A percentile compares a stretch with the other conserved stretches of the same genome.
These are phyloP conservation scores for Neofusicoccum ribis DNA, from an alignment of 2,329 filamentous ascomycete species.

Conservation along the genomic window DNA sequence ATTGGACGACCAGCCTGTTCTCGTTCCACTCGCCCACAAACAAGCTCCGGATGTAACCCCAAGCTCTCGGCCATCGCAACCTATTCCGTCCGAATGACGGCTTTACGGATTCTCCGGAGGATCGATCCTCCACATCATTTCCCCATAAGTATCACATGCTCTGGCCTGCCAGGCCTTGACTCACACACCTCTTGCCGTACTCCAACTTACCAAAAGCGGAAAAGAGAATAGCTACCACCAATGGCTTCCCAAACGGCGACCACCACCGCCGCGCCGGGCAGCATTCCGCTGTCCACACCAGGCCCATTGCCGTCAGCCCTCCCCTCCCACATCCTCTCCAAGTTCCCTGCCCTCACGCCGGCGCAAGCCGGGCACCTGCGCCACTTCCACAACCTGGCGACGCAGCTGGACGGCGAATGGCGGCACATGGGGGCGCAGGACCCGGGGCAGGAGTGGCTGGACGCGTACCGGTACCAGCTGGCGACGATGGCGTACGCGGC, in stretches of 20 bases:
- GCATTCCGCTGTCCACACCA: not conserved
- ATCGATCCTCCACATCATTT: no score
- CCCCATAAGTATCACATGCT: no score
- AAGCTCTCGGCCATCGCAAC: no score
- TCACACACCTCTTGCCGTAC: no score
- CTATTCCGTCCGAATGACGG: no score
- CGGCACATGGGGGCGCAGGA: constrained; percentile 33
- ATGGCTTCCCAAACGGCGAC: not conserved
- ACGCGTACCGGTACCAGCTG: constrained; percentile 43
- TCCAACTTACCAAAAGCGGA: no score
- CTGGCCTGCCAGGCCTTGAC: no score
- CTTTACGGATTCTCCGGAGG: no score
- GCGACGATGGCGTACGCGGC: constrained; percentile 37
- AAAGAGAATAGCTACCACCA: not conserved
- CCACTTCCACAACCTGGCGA: constrained; percentile 38
- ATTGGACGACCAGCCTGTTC: no score
- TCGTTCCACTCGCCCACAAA: no score
- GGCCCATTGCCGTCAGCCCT: not conserved
- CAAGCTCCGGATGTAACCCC: no score
- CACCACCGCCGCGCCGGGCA: not conserved
- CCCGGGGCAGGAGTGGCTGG: constrained; percentile 40
- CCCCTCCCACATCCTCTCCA: not conserved
- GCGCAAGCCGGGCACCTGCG: constrained; percentile 39
- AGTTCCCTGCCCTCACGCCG: constrained; percentile 22
- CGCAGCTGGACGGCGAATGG: constrained; percentile 30